Base-by-base conservation (phyloP, 306 rosid genomes). In the Cucumis melo region DNA sequence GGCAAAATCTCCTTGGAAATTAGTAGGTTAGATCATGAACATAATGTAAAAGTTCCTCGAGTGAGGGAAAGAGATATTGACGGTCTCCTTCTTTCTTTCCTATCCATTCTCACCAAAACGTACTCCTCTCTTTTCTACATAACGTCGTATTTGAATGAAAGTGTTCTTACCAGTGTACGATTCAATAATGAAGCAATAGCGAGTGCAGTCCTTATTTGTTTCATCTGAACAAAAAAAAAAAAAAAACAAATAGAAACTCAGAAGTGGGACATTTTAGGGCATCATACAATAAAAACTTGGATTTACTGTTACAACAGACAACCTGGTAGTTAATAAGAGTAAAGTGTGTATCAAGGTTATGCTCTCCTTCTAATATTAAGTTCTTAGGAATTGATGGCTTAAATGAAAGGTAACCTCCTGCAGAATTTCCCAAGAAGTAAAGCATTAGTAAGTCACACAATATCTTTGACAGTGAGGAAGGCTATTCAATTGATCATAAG, bases 401-500 rank as follows among this genome's bases (percentile, higher is more conserved):
- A 83, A 91, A 91, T 20, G 92, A 87, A 82, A 93, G 86, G 86
- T 89, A 88, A 41, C 97, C 97, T 82, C 98, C 98, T 89, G 93
- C 79, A 89, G 67, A 72, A 81, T 68, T 83, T 67, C 39, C 80
- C 41, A 78, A 75, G 63, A 63, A 77, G n/a, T 2, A 36, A 50
- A 34, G 60, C 72, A 6, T 75, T 54, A 74, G 2, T 54, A 55
- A 54, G 14, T 23, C 39, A 16, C 34, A 23, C 57, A 44, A 11
- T 42, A 68, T 42, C 74, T 21, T 68, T 38, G 13, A 44, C 21
- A 15, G n/a, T 44, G 41, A 0, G 54, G 14, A 34, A 21, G 23
- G 57, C 57, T 23, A 70, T 23, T 46, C 57, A 13, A 21, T 68
- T 70, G 75, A 70, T 46, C 75, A 13, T 44, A 39, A 20, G 41